Percentiles rank a stretch among this genome's conserved stretches.
These are phyloP conservation scores for Colletotrichum godetiae DNA, from an alignment of 2,329 filamentous ascomycete genomes.

Conservation along the genomic window DNA sequence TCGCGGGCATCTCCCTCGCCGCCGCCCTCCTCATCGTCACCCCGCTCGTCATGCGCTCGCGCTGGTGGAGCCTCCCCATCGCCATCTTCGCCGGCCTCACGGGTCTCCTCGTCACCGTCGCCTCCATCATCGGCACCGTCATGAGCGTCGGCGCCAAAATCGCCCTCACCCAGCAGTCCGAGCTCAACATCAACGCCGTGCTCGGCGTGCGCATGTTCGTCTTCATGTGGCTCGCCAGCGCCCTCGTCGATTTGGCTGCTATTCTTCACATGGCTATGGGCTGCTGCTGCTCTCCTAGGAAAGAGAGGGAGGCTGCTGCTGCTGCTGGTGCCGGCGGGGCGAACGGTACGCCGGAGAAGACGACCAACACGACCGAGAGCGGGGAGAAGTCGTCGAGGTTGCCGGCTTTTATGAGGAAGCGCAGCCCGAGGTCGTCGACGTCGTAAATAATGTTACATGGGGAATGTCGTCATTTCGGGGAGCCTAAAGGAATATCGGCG, in stretches of 20 bases:
- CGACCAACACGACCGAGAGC: conserved; percentile 15
- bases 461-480: too few species aligned
- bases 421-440: conserved; percentile 30
- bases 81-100: conserved; percentile 75
- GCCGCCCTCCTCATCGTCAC: conserved; percentile 78
- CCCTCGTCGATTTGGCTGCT: conserved; percentile 75
- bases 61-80: conserved; percentile 73
- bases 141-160: conserved; percentile 87
- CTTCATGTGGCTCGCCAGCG: conserved; percentile 89
- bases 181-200: conserved; percentile 80
- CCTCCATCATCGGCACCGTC: conserved; percentile 80
- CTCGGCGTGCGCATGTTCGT: conserved; percentile 81
- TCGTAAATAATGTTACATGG: background rate
- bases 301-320: conserved; percentile 12
- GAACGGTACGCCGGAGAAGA: conserved; percentile 20
- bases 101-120: conserved; percentile 75
- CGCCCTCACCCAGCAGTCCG: conserved; percentile 76
- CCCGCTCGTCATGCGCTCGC: conserved; percentile 64
- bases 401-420: conserved; percentile 34
- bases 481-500: background rate
- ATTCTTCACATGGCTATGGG: conserved; percentile 80
- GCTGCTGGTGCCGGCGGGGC: background rate
- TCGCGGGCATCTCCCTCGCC: conserved; percentile 76
- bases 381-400: conserved; percentile 31
- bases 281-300: conserved; percentile 71